Evolutionary conservation across 805 yeast species (phyloP).

Genomic region (Metschnikowia amazonensis): DNA sequence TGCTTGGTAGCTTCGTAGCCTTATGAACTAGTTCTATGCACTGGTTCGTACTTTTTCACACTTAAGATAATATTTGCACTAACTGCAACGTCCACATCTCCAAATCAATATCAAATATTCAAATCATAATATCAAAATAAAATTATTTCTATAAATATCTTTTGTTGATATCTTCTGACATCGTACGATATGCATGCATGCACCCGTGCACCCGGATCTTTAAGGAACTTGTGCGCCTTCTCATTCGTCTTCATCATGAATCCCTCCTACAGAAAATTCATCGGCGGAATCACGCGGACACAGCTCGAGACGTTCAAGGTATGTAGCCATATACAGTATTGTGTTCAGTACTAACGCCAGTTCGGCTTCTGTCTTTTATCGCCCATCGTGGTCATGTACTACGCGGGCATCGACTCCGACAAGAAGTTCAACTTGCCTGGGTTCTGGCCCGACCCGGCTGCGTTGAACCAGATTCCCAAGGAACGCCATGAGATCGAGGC

Average conservation of each 20-base stretch:
- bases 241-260: slow-evolving; percentile 9
- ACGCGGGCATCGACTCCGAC: slow-evolving; percentile 87
- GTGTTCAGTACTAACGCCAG: slow-evolving; percentile 27
- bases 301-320: slow-evolving; percentile 44
- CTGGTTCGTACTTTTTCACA: too few species aligned
- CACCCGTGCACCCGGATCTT: too few species aligned
- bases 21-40: too few species aligned
- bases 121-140: too few species aligned
- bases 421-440: slow-evolving; percentile 86
- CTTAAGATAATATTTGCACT: too few species aligned
- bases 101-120: too few species aligned
- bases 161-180: too few species aligned
- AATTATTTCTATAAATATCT: too few species aligned
- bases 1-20: too few species aligned
- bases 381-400: slow-evolving; percentile 90
- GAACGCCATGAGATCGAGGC: slow-evolving; percentile 90
- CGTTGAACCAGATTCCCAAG: slow-evolving; percentile 86
- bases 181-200: too few species aligned
- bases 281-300: slow-evolving; percentile 38
- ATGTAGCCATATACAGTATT: slow-evolving; percentile 17
- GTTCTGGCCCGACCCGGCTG: slow-evolving; percentile 95
- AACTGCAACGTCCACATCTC: too few species aligned
- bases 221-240: too few species aligned
- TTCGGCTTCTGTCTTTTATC: slow-evolving; percentile 81
- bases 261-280: slow-evolving; percentile 27